phyloP scores from a whole-genome alignment of 306 rosid species.

The Pueraria montana region DNA sequence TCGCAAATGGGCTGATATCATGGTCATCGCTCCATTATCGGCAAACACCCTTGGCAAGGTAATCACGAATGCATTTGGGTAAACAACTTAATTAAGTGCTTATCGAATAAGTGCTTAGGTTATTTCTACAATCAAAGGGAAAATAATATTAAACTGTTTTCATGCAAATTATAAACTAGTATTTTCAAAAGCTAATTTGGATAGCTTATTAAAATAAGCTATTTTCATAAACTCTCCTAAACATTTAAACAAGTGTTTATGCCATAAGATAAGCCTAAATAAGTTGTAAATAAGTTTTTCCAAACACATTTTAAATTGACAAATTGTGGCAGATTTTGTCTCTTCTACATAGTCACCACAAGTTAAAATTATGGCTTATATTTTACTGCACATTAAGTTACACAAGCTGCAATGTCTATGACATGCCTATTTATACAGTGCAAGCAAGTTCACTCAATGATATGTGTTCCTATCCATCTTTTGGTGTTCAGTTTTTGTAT shows the following conservation, averaged over 20 bases:
- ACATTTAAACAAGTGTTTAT: background rate
- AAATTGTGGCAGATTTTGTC: constrained; percentile 28
- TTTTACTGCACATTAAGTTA: constrained; percentile 5
- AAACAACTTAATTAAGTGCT: background rate
- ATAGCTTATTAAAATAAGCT: background rate
- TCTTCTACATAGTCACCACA: constrained; percentile 1
- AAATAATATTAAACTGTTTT: background rate
- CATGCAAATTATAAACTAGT: background rate
- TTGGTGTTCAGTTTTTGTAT: constrained; percentile 28
- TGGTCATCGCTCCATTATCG: constrained; percentile 95
- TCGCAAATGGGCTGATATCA: constrained; percentile 95
- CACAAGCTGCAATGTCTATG: background rate
- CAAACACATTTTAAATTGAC: background rate
- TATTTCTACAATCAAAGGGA: background rate
- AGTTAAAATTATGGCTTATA: constrained; percentile 8
- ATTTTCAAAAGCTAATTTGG: background rate
- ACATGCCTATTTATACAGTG: constrained; percentile 7
- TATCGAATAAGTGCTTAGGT: background rate
- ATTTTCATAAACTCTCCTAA: background rate
- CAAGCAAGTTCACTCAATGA: background rate
- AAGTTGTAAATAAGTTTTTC: background rate
- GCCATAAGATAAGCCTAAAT: background rate
- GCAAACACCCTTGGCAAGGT: constrained; percentile 99
- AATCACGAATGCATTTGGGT: constrained; percentile 16
- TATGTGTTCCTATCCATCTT: background rate